phyloP scores from a whole-genome alignment of 2,329 filamentous ascomycete genomes.

The Aspergillus amoenus region DNA sequence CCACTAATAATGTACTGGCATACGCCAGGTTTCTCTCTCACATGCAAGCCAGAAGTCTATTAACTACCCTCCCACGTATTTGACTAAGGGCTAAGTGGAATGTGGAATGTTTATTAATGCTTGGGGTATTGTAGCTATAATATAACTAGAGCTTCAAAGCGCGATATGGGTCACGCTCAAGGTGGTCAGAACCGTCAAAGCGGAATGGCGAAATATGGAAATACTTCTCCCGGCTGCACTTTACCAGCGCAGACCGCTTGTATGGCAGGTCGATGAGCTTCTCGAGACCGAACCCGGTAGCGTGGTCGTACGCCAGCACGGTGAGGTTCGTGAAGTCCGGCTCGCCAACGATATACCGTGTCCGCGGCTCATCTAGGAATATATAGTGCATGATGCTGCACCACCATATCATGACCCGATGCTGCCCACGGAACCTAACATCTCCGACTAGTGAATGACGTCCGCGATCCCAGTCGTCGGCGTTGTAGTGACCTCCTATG shows the following conservation, averaged over 20 bases:
- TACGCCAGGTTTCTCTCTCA: background rate
- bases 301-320: conserved; percentile 70
- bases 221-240: conserved; percentile 64
- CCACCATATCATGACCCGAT: conserved; percentile 59
- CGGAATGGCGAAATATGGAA: conserved; percentile 58
- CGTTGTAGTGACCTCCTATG: conserved; percentile 5
- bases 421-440: conserved; percentile 52
- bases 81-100: background rate
- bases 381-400: conserved; percentile 58
- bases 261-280: conserved; percentile 71
- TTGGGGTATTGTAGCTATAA: background rate
- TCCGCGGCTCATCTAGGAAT: conserved; percentile 59
- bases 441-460: conserved; percentile 46
- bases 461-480: conserved; percentile 8
- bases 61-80: background rate
- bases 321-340: conserved; percentile 69
- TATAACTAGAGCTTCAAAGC: conserved; percentile 19
- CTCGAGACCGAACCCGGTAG: conserved; percentile 70
- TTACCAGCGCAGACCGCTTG: conserved; percentile 67
- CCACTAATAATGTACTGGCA: background rate
- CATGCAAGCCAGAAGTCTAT: background rate
- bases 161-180: conserved; percentile 22
- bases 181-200: conserved; percentile 20
- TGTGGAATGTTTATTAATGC: background rate
- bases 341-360: conserved; percentile 58